These are phyloP conservation scores for Pythium coloratum DNA, from an alignment of 352 stramenopile species.

Conservation along the genomic window DNA sequence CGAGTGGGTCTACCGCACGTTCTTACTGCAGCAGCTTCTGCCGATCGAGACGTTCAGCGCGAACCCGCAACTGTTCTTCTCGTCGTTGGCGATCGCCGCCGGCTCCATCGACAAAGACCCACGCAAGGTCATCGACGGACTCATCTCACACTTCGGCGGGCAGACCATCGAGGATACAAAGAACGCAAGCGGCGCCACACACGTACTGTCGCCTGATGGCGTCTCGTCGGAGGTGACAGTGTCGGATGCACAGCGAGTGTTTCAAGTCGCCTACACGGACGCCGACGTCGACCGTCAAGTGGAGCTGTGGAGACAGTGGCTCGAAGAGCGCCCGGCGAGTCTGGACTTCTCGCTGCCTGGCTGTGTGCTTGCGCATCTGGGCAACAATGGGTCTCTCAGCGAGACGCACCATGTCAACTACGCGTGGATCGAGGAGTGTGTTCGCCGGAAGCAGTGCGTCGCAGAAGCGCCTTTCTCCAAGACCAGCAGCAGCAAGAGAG, in stretches of 20 bases:
- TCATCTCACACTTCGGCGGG: slow-evolving; percentile 82
- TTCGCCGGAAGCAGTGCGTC: slow-evolving; percentile 50
- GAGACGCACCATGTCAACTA: slow-evolving; percentile 71
- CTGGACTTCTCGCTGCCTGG: slow-evolving; percentile 54
- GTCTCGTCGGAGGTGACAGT: slow-evolving; percentile 21
- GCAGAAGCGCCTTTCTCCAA: slow-evolving; percentile 45
- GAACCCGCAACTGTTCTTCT: slow-evolving; percentile 76
- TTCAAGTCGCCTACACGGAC: slow-evolving; percentile 51
- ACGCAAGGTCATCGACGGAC: slow-evolving; percentile 72
- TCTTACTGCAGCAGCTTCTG: slow-evolving; percentile 61
- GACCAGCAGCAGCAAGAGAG: neutral
- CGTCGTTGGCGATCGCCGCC: slow-evolving; percentile 68
- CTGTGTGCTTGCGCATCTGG: slow-evolving; percentile 59
- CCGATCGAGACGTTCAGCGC: slow-evolving; percentile 77
- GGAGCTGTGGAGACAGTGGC: slow-evolving; percentile 46
- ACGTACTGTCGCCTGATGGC: slow-evolving; percentile 71
- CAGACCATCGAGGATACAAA: slow-evolving; percentile 64
- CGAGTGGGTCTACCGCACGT: slow-evolving; percentile 79
- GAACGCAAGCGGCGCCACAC: slow-evolving; percentile 52
- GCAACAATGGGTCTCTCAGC: slow-evolving; percentile 44
- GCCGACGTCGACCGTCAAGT: slow-evolving; percentile 39
- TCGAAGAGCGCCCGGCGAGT: slow-evolving; percentile 32
- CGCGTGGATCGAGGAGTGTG: slow-evolving; percentile 82
- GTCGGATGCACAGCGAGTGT: slow-evolving; percentile 39
- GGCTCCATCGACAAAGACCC: slow-evolving; percentile 77